These are phyloP conservation scores for Nigrograna mackinnonii DNA, from an alignment of 2,329 filamentous ascomycete species.

Conservation along the genomic window DNA sequence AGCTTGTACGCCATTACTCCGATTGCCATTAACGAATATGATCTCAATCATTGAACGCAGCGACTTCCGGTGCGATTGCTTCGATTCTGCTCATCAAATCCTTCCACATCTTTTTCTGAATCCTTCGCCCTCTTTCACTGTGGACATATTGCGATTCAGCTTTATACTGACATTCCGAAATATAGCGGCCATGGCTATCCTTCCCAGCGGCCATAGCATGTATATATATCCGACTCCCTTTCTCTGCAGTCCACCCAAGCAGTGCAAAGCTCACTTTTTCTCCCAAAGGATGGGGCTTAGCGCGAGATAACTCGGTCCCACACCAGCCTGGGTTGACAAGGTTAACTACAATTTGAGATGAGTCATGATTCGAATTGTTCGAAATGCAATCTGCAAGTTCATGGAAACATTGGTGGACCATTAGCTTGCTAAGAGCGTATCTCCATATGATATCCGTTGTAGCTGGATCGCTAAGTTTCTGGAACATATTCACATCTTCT, in stretches of 20 bases:
- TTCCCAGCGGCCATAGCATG: slow-evolving; percentile 9
- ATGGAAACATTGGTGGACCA: slow-evolving; percentile 11
- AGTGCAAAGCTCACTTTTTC: slow-evolving; percentile 6
- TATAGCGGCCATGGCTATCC: slow-evolving; percentile 9
- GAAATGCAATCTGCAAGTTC: slow-evolving; percentile 1
- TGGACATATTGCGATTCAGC: slow-evolving; percentile 6
- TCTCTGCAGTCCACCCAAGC: slow-evolving; percentile 11
- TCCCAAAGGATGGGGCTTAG: slow-evolving; percentile 4
- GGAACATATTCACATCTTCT: slow-evolving; percentile 7
- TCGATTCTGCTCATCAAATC: slow-evolving; percentile 2
- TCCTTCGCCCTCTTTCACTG: slow-evolving; percentile 5
- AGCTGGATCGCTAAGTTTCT: slow-evolving; percentile 6
- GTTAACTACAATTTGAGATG: slow-evolving; percentile 5
- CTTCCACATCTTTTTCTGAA: slow-evolving; percentile 10
- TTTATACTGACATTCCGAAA: slow-evolving; percentile 9
- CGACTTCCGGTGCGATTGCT: neutral
- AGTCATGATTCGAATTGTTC: neutral
- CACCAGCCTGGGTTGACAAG: slow-evolving; percentile 11
- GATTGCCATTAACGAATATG: too few species aligned
- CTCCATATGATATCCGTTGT: slow-evolving; percentile 9
- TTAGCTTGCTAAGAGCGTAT: slow-evolving; percentile 12
- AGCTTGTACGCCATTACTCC: too few species aligned
- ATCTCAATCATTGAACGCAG: neutral
- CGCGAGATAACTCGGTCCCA: slow-evolving; percentile 10
- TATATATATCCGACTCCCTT: slow-evolving; percentile 7